phyloP scores from a whole-genome alignment of 2,329 filamentous ascomycete genomes.

The Catunica adiposa region DNA sequence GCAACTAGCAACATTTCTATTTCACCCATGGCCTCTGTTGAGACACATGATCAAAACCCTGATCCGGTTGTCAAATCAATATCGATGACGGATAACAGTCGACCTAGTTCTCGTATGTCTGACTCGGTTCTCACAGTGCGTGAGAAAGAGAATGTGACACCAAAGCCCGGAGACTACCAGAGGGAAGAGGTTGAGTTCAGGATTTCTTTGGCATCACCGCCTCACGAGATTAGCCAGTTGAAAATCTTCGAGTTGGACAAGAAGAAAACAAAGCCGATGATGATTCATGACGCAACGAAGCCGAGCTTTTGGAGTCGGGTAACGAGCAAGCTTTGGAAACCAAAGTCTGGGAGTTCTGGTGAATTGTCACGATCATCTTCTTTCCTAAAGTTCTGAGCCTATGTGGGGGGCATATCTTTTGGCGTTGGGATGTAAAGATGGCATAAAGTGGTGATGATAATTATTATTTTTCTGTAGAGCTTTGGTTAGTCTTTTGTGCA shows the following conservation, averaged over 20 bases:
- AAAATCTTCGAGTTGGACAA: not conserved
- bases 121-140: slow-evolving; percentile 4
- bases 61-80: not conserved
- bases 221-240: not conserved
- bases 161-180: not conserved
- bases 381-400: not conserved
- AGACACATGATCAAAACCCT: not conserved
- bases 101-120: slow-evolving; percentile 1
- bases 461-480: too few species aligned
- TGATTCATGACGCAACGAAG: slow-evolving; percentile 8
- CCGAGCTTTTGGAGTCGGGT: slow-evolving; percentile 12
- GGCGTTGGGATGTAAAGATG: too few species aligned
- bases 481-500: not conserved
- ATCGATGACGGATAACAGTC: not conserved
- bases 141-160: slow-evolving; percentile 2
- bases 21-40: not conserved
- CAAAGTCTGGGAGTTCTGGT: not conserved
- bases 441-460: too few species aligned
- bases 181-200: not conserved
- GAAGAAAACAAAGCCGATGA: not conserved
- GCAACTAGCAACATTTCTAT: not conserved
- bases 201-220: not conserved
- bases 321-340: slow-evolving; percentile 7
- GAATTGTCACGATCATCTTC: not conserved
- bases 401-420: too few species aligned